Evolutionary conservation across 176 grass and related monocot genomes (phyloP), one percentile per base, ranked within the genome.

Genomic region (Alopecurus myosuroides): DNA sequence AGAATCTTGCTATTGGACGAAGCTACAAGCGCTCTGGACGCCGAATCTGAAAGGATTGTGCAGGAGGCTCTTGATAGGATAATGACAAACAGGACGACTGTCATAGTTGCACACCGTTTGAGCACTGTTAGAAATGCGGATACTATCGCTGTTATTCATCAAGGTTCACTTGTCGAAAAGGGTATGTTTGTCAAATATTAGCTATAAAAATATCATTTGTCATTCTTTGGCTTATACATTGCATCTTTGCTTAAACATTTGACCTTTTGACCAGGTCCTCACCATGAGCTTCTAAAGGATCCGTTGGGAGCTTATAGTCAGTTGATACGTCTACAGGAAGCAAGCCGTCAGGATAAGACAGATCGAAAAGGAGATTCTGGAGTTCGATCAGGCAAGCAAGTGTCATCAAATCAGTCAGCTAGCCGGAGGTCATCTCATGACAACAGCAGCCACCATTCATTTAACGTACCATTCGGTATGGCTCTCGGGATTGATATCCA

Each of bases 1-100:
- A 89, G 86, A 53, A 97, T 97, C 55, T 74, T 97, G 70, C 79
- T 97, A 35, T 48, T 97, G 49, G 91, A 97, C 49, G 94, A 97
- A 89, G 91, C 94, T 6, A 97, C 94, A 22, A 97, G 94, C 28
- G 94, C 94, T 66, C 85, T 97, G 83, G 94, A 97, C 76, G 65
- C 85, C 22, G 84, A 97, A 68, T 97, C 94, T 44, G 94, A 97
- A 87, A 84, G 86, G 82, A 78, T 94, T 65, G 94, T 97, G 31
- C 91, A 97, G 73, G 94, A 97, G 22, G 91, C 94, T 80, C 86
- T 97, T 88, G 89, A 97, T 42, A 88, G 86, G 82, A 75, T 97
- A 62, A 91, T 93, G 86, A 44, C 69, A 41, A 91, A 97, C 53
- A 77, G 86, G 31, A 97, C 91, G 12, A 97, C 91, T 26, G 84